Conservation (phyloP, 1,139 yeast genomes). For the Protomyces lactucae-debilis region DNA sequence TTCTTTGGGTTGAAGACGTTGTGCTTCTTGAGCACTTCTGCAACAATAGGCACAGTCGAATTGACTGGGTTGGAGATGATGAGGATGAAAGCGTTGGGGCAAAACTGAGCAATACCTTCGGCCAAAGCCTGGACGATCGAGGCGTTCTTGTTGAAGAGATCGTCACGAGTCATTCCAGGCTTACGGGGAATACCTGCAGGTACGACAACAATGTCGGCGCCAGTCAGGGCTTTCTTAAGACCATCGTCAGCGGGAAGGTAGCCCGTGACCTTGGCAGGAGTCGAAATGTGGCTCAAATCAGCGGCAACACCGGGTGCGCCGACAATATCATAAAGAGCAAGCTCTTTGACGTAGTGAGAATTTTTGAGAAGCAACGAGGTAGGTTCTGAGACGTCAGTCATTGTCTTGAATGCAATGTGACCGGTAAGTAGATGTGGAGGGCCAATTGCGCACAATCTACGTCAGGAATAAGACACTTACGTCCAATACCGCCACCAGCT, state of each 20-base stretch:
- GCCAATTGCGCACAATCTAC: neutral
- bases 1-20: conserved; percentile 88
- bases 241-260: conserved; percentile 69
- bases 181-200: conserved; percentile 99
- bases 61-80: conserved; percentile 96
- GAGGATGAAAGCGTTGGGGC: conserved; percentile 82
- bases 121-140: conserved; percentile 91
- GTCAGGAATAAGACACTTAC: neutral
- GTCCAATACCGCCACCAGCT: conserved; percentile 5
- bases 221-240: conserved; percentile 67
- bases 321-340: conserved; percentile 85
- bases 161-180: conserved; percentile 51
- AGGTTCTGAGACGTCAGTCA: conserved; percentile 5
- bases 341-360: conserved; percentile 76
- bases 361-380: conserved; percentile 70
- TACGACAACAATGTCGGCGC: conserved; percentile 81
- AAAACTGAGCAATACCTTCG: conserved; percentile 74
- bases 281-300: conserved; percentile 64
- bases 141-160: conserved; percentile 94
- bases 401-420: neutral
- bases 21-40: conserved; percentile 81
- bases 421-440: too few relatives aligned
- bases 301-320: conserved; percentile 98
- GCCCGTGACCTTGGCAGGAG: conserved; percentile 60
- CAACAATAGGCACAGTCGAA: conserved; percentile 97